These are phyloP conservation scores for Tetrahymena thermophila DNA, from an alignment of 73 alveolate genomes.

Conservation along the genomic window DNA sequence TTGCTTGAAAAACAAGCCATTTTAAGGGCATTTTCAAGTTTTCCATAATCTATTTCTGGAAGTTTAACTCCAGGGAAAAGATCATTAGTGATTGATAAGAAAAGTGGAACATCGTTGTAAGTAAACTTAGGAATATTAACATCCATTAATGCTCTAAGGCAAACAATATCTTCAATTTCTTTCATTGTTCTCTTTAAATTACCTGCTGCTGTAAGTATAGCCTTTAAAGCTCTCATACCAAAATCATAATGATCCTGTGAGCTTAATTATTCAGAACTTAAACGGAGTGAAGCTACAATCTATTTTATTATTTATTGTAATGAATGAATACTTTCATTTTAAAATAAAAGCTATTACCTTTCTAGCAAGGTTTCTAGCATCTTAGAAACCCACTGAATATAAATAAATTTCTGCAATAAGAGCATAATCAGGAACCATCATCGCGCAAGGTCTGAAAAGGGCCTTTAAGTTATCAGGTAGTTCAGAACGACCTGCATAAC, in stretches of 20 bases:
- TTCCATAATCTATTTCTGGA: conserved; percentile 87
- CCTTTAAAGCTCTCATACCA: conserved; percentile 99
- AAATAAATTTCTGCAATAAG: conserved; percentile 90
- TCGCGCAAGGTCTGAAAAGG: conserved; percentile 94
- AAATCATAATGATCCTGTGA: conserved; percentile 97
- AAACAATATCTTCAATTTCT: conserved; percentile 87
- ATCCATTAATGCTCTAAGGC: conserved; percentile 91
- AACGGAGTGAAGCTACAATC: conserved; percentile 53
- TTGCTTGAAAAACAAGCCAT: conserved; percentile 72
- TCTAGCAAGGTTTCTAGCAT: conserved; percentile 80
- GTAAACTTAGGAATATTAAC: conserved; percentile 98
- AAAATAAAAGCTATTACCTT: conserved; percentile 57
- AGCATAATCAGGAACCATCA: conserved; percentile 97
- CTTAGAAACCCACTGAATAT: conserved; percentile 90
- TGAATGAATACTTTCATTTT: conserved; percentile 39
- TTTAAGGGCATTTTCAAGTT: conserved; percentile 66
- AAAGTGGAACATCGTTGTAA: conserved; percentile 95
- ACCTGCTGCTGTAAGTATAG: conserved; percentile 98
- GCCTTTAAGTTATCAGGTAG: conserved; percentile 96
- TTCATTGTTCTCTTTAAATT: conserved; percentile 81
- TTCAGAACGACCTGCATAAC: conserved; percentile 95
- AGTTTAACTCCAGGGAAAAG: conserved; percentile 98
- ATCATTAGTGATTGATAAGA: conserved; percentile 96
- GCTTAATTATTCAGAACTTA: conserved; percentile 91
- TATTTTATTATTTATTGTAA: background rate